Evolutionary conservation across 2,329 filamentous ascomycete genomes (phyloP).

Genomic region (Fusarium sarcochroum): DNA sequence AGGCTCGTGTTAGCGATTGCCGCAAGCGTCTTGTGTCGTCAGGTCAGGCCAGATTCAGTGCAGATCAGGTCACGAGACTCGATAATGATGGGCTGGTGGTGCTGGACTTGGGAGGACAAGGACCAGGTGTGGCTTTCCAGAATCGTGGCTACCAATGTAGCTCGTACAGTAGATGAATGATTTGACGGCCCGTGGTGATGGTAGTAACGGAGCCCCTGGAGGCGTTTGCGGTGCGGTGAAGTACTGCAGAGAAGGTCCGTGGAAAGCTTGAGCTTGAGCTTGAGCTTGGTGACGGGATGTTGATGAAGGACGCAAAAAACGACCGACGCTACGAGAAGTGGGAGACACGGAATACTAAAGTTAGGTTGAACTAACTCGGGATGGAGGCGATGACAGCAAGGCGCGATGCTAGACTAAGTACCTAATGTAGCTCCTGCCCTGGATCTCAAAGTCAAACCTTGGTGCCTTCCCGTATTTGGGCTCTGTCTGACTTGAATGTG

Average conservation of each 20-base stretch:
- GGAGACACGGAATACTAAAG: constrained; percentile 21
- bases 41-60: constrained; percentile 27
- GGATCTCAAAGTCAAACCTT: constrained; percentile 19
- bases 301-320: constrained; percentile 34
- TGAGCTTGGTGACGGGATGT: constrained; percentile 19
- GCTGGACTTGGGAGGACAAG: constrained; percentile 36
- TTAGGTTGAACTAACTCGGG: constrained; percentile 31
- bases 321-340: constrained; percentile 36
- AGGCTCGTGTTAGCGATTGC: constrained; percentile 41
- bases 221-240: background rate
- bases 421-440: constrained; percentile 21
- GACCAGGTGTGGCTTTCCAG: constrained; percentile 30
- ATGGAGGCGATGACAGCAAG: constrained; percentile 37
- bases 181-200: background rate
- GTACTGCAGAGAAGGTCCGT: background rate
- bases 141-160: constrained; percentile 3
- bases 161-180: constrained; percentile 12
- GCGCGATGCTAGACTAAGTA: constrained; percentile 33
- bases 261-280: constrained; percentile 4
- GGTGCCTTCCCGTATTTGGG: constrained; percentile 18
- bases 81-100: constrained; percentile 14
- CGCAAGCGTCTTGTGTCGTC: constrained; percentile 26
- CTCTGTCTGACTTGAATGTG: constrained; percentile 1
- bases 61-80: constrained; percentile 41
- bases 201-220: constrained; percentile 1